phyloP scores from a whole-genome alignment of 495 filamentous ascomycete genomes.

The Immersiella caudata region DNA sequence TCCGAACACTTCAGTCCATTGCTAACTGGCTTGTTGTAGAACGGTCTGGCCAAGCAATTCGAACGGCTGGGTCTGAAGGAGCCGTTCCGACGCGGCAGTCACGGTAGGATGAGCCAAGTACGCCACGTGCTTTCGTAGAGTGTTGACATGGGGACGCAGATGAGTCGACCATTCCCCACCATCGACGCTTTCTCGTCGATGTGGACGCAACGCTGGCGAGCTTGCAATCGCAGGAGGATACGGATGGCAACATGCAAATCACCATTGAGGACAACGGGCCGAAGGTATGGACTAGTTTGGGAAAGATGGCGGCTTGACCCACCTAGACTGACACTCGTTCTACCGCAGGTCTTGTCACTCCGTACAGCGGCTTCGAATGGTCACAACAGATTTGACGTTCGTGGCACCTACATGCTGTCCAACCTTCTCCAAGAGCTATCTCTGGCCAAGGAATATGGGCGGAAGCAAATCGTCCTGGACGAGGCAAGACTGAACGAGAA shows the following conservation, averaged over 20 bases:
- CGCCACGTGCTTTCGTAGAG: background rate
- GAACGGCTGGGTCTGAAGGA: slow-evolving; percentile 46
- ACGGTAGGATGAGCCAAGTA: slow-evolving; percentile 38
- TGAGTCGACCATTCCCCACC: slow-evolving; percentile 48
- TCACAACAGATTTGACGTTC: slow-evolving; percentile 79
- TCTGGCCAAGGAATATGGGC: slow-evolving; percentile 82
- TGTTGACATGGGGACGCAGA: slow-evolving; percentile 34
- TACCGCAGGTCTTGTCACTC: slow-evolving; percentile 62
- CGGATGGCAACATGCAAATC: slow-evolving; percentile 89
- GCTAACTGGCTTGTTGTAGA: slow-evolving; percentile 38
- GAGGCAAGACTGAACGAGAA: slow-evolving; percentile 88
- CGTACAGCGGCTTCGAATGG: slow-evolving; percentile 86
- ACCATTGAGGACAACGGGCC: slow-evolving; percentile 94
- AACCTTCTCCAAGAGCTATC: slow-evolving; percentile 93
- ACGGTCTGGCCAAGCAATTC: slow-evolving; percentile 48
- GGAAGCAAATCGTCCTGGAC: slow-evolving; percentile 83
- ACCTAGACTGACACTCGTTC: slow-evolving; percentile 31
- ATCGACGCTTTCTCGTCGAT: slow-evolving; percentile 73
- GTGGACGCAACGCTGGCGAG: slow-evolving; percentile 74
- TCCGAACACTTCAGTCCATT: slow-evolving; percentile 15
- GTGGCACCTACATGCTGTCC: slow-evolving; percentile 93
- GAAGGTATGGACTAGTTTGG: slow-evolving; percentile 62
- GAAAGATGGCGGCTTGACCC: slow-evolving; percentile 14
- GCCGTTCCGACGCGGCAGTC: slow-evolving; percentile 52
- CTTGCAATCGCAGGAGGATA: slow-evolving; percentile 81